Evolutionary conservation across 768 basidiomycete species (phyloP).

Genomic region (Lactarius trivialis): DNA sequence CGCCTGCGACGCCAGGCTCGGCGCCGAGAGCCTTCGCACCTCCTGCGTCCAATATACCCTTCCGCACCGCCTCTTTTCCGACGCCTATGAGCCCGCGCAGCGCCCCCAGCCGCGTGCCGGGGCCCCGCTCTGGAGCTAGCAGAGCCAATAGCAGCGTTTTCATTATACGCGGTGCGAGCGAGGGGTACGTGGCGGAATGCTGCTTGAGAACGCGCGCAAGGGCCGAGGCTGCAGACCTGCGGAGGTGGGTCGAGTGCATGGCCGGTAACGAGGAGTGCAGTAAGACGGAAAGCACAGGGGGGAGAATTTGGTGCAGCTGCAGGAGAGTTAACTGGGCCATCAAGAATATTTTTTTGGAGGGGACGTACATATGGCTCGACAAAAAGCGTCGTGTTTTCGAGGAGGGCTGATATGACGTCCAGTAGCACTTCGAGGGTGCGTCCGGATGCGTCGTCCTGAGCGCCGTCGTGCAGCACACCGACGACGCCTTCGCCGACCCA

Average conservation of each 20-base stretch:
- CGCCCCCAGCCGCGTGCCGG: slow-evolving; percentile 84
- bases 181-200: slow-evolving; percentile 85
- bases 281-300: slow-evolving; percentile 85
- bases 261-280: slow-evolving; percentile 80
- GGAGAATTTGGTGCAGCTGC: slow-evolving; percentile 93
- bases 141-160: slow-evolving; percentile 90
- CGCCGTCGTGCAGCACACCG: slow-evolving; percentile 42
- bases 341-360: not conserved
- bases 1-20: slow-evolving; percentile 49
- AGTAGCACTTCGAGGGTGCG: slow-evolving; percentile 72
- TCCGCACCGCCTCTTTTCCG: slow-evolving; percentile 77
- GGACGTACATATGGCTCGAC: slow-evolving; percentile 89
- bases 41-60: slow-evolving; percentile 75
- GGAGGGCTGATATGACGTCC: slow-evolving; percentile 76
- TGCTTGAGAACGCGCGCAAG: slow-evolving; percentile 75
- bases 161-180: slow-evolving; percentile 82
- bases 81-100: slow-evolving; percentile 81
- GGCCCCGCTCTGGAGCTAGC: slow-evolving; percentile 60
- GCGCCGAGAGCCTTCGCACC: slow-evolving; percentile 70
- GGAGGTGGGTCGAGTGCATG: slow-evolving; percentile 61
- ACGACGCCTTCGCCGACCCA: slow-evolving; percentile 93
- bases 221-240: slow-evolving; percentile 76
- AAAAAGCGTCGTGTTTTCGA: slow-evolving; percentile 84
- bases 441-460: slow-evolving; percentile 58
- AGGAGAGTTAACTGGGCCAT: not conserved